Percentiles rank a stretch among this genome's conserved stretches.
These are phyloP conservation scores for Alternaria triticina DNA, from an alignment of 2,329 filamentous ascomycete species.

Conservation along the genomic window DNA sequence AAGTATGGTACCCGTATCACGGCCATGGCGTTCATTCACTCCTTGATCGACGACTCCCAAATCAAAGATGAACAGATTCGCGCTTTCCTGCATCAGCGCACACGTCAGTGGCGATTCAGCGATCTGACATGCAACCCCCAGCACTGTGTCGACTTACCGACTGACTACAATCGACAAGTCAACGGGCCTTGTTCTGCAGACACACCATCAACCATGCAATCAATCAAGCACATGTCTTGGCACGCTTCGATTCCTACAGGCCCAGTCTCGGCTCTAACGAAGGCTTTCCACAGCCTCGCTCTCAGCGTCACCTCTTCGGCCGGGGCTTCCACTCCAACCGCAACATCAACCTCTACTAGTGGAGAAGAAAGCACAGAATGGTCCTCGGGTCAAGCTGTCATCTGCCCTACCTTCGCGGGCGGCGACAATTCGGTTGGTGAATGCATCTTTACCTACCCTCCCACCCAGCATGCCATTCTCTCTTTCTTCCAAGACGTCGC, in stretches of 20 bases:
- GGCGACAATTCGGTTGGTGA: conserved; percentile 67
- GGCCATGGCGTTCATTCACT: conserved; percentile 43
- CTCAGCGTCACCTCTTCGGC: neutral
- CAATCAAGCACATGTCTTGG: conserved; percentile 19
- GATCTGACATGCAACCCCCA: conserved; percentile 18
- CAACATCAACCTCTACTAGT: neutral
- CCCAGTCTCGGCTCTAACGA: conserved; percentile 5
- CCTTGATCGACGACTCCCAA: conserved; percentile 25
- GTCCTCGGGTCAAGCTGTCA: conserved; percentile 32
- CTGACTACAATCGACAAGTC: conserved; percentile 15
- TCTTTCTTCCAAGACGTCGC: conserved; percentile 67
- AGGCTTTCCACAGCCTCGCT: conserved; percentile 13
- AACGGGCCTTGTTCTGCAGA: neutral
- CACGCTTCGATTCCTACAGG: conserved; percentile 12
- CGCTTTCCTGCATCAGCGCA: conserved; percentile 39
- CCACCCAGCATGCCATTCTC: conserved; percentile 61
- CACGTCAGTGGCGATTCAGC: conserved; percentile 42
- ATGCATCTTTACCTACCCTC: conserved; percentile 61
- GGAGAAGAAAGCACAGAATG: conserved; percentile 9
- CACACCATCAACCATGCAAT: neutral
- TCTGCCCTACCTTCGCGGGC: conserved; percentile 65
- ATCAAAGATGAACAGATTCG: conserved; percentile 31
- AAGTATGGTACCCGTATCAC: conserved; percentile 32
- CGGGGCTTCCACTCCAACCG: neutral
- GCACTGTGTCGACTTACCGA: conserved; percentile 34